These are phyloP conservation scores for Clarireedia monteithiana DNA, from an alignment of 2,329 filamentous ascomycete genomes.

Conservation along the genomic window DNA sequence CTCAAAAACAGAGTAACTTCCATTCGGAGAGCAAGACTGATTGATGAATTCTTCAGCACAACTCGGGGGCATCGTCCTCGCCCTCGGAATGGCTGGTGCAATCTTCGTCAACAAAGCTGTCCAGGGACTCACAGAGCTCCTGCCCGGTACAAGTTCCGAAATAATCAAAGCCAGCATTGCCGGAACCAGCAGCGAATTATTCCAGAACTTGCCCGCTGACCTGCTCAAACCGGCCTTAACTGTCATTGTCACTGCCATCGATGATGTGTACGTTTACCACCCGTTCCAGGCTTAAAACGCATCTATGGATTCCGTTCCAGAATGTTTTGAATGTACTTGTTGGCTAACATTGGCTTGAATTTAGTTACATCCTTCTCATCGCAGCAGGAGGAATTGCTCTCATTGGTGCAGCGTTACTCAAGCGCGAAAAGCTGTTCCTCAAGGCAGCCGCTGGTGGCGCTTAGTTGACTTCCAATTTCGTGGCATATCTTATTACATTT, in stretches of 20 bases:
- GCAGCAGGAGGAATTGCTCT: background rate
- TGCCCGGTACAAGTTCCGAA: too few species aligned
- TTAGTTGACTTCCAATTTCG: too few species aligned
- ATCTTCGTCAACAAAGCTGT: conserved; percentile 1
- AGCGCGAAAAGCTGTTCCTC: too few species aligned
- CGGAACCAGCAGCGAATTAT: background rate
- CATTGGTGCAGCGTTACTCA: too few species aligned
- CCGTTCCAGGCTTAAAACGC: background rate
- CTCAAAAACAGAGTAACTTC: background rate
- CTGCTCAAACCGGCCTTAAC: background rate
- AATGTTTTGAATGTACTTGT: too few species aligned
- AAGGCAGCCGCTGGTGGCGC: too few species aligned
- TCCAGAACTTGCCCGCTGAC: background rate
- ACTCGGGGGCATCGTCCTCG: background rate
- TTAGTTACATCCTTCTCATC: conserved; percentile 1
- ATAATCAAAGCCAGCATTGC: too few species aligned
- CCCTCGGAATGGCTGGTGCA: conserved; percentile 1
- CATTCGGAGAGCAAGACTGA: background rate
- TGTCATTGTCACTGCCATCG: background rate
- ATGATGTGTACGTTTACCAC: background rate
- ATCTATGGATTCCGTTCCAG: too few species aligned
- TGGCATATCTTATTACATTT: too few species aligned
- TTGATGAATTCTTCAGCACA: background rate
- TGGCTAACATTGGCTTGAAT: background rate
- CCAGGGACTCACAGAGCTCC: background rate